Evolutionary conservation across 768 basidiomycete species (phyloP).

Genomic region (Boletus huronensis): DNA sequence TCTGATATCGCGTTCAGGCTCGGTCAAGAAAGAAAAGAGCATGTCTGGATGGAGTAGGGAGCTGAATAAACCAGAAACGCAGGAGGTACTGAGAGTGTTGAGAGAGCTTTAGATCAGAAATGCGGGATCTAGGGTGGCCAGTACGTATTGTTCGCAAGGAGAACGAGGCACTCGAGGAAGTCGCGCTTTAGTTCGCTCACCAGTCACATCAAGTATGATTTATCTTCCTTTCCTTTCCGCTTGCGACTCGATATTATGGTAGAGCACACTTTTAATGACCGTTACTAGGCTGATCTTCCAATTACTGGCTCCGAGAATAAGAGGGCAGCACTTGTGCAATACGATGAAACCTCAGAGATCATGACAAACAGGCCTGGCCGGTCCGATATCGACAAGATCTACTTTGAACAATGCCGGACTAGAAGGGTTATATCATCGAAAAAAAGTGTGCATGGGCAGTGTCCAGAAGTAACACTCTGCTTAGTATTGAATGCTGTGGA

Average conservation of each 20-base stretch:
- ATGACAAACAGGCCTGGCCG: not conserved
- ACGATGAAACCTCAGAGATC: not conserved
- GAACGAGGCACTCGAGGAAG: not conserved
- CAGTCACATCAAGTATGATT: too few relatives aligned
- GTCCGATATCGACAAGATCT: too few relatives aligned
- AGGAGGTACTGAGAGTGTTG: constrained; percentile 19
- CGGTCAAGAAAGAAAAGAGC: constrained; percentile 15
- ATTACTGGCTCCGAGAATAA: too few relatives aligned
- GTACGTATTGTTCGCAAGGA: not conserved
- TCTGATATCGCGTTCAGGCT: not conserved
- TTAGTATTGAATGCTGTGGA: not conserved
- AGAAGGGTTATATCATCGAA: not conserved
- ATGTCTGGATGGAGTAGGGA: constrained; percentile 16
- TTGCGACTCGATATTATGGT: not conserved
- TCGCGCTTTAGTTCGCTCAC: not conserved
- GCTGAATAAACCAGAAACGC: constrained; percentile 20
- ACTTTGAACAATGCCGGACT: not conserved
- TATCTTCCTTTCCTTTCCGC: not conserved
- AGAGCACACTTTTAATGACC: not conserved
- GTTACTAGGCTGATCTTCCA: too few relatives aligned
- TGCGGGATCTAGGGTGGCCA: not conserved
- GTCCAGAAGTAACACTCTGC: not conserved
- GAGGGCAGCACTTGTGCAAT: not conserved
- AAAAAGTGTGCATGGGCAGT: not conserved
- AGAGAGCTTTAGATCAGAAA: not conserved